Conservation (phyloP, 1,284 basidiomycete species). For the Gomphus bonarii region DNA sequence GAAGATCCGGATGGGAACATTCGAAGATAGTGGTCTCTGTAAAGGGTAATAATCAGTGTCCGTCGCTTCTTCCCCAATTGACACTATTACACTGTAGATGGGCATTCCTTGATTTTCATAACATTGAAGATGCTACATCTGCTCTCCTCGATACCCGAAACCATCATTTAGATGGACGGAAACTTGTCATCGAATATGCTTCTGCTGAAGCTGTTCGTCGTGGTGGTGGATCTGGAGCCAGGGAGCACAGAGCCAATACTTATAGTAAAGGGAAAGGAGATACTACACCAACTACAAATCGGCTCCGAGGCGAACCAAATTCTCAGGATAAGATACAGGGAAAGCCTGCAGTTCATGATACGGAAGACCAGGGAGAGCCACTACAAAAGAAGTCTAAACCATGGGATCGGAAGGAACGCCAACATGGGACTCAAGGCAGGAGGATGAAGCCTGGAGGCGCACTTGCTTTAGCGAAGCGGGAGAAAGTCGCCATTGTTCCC, state of each 20-base stretch:
- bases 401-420: slow-evolving; percentile 5
- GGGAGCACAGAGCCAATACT: slow-evolving; percentile 7
- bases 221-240: slow-evolving; percentile 29
- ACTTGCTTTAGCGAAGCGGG: slow-evolving; percentile 79
- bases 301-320: slow-evolving; percentile 49
- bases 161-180: slow-evolving; percentile 74
- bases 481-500: slow-evolving; percentile 77
- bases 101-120: slow-evolving; percentile 90
- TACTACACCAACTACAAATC: slow-evolving; percentile 28
- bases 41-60: slow-evolving; percentile 64
- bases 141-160: slow-evolving; percentile 81
- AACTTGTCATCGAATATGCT: slow-evolving; percentile 84
- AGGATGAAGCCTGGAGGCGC: slow-evolving; percentile 85
- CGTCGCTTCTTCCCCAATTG: not conserved
- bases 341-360: slow-evolving; percentile 8
- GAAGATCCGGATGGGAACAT: slow-evolving; percentile 88
- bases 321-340: slow-evolving; percentile 31
- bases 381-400: not conserved
- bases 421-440: slow-evolving; percentile 22
- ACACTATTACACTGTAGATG: slow-evolving; percentile 44
- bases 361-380: not conserved
- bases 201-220: slow-evolving; percentile 76
- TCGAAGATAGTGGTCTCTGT: slow-evolving; percentile 89
- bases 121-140: slow-evolving; percentile 70
- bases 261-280: slow-evolving; percentile 13